These are phyloP conservation scores for Jacaranda copaia DNA, from an alignment of 257 asterid species.

Conservation along the genomic window DNA sequence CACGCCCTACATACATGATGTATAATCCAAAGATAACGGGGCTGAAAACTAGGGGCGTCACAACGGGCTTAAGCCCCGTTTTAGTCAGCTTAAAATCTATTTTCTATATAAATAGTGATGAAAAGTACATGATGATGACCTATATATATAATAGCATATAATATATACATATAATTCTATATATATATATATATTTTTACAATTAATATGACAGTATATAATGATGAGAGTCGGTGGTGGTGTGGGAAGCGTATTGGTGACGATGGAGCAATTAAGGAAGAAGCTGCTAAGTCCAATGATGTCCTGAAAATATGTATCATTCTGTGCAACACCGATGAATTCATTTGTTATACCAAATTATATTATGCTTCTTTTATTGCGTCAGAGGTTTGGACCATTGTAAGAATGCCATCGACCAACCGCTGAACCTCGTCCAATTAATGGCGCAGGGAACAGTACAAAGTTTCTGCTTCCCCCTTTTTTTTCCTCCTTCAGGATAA, in stretches of 20 bases:
- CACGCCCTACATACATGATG: background rate
- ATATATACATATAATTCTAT: background rate
- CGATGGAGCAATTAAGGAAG: conserved; percentile 39
- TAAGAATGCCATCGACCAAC: too few relatives aligned
- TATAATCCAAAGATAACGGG: background rate
- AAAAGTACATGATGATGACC: conserved; percentile 39
- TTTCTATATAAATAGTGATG: conserved; percentile 29
- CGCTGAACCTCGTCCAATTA: too few relatives aligned
- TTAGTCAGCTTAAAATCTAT: conserved; percentile 21
- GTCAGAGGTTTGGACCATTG: too few relatives aligned
- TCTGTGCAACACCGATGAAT: background rate
- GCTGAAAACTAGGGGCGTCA: conserved; percentile 20
- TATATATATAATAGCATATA: conserved; percentile 11
- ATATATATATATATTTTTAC: too few relatives aligned
- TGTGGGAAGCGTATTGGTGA: conserved; percentile 51
- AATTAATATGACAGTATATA: conserved; percentile 29
- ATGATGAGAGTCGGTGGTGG: conserved; percentile 67
- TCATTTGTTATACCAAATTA: too few relatives aligned
- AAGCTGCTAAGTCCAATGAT: conserved; percentile 42
- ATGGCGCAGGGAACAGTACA: too few relatives aligned
- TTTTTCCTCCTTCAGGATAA: too few relatives aligned
- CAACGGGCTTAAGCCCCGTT: conserved; percentile 38
- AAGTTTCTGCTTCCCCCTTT: too few relatives aligned
- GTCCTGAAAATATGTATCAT: background rate
- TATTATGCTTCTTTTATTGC: background rate